Base-by-base conservation (phyloP, 2,329 filamentous ascomycete genomes). In the Parasarocladium wereldwijsianum region DNA sequence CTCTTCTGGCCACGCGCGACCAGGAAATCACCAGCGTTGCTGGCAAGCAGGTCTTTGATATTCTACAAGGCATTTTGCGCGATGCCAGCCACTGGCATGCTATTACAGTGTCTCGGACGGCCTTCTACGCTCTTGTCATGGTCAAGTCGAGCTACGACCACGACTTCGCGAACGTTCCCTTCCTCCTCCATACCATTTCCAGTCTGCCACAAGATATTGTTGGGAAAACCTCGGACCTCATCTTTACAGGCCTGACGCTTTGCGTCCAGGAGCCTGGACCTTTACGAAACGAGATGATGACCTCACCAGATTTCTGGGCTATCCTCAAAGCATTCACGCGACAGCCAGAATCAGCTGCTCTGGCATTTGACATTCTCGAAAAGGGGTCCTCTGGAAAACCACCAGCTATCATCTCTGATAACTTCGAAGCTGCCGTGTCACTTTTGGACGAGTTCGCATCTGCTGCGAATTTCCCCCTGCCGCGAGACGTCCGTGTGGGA, bases 241-340 rank as follows among this genome's bases (percentile, higher is more conserved):
- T 92, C 1, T 61, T 93, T 12, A 76, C 80, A 42, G 87, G 87
- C 0, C 60, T 98, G 16, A 70, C 76, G 25, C 64, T 76, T 25
- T 94, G 86, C 43, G 81, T 93, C 40, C 74, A 78, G 30, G 72
- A 79, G 35, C 73, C 83, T 1, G 75, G 76, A 16, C 73, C 80
- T 9, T 60, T 98, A 17, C 75, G 83, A 34, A 93, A 82, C 41
- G 87, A 96, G 55, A 81, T 96, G 41, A 92, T 93, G 55, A 87
- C 83, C 10, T 96, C 87, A 12, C 90, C 90, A 0, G 90, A 98
- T 47, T 96, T 98, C 52, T 98, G 90, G 90, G 78, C 79, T 5
- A 81, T 94, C 10, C 62, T 98, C 31, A 76, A 84, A 36, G 70
- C 74, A 18, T 60, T 98, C 12, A 74, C 82, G 26, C 62, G 64